Evolutionary conservation across 257 asterid genomes (phyloP).

Genomic region (Petunia secreta): DNA sequence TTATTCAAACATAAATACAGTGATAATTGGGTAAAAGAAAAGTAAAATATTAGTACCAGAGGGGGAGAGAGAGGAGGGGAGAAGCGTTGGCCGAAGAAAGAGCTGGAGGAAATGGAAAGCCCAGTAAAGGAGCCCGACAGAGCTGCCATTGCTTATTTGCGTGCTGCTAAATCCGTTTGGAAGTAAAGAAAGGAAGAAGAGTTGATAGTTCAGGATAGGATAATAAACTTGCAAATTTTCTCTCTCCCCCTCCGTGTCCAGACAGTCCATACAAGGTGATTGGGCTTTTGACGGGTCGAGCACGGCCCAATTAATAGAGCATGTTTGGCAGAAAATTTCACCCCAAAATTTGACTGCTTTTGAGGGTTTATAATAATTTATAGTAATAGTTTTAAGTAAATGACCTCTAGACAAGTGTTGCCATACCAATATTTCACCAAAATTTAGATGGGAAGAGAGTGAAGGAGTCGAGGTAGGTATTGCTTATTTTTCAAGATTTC

Average conservation of each 20-base stretch:
- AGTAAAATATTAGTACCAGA: conserved; percentile 40
- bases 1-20: no score
- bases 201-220: not conserved
- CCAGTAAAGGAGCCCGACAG: conserved; percentile 74
- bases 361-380: no score
- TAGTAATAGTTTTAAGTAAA: no score
- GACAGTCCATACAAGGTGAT: not conserved
- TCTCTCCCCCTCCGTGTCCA: not conserved
- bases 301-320: not conserved
- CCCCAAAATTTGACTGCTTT: no score
- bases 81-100: conserved; percentile 73
- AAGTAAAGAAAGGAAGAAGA: not conserved
- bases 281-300: not conserved
- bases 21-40: not conserved
- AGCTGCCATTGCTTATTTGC: conserved; percentile 49
- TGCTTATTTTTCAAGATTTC: no score
- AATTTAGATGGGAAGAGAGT: no score
- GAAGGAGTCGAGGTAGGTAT: no score
- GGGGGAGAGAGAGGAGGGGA: conserved; percentile 56
- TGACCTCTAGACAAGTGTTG: no score
- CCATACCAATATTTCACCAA: no score
- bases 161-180: not conserved
- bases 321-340: not conserved
- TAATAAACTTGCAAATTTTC: not conserved
- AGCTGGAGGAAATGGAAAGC: conserved; percentile 64